Conservation (phyloP, 1,284 basidiomycete species). For the Testicularia cyperi region DNA sequence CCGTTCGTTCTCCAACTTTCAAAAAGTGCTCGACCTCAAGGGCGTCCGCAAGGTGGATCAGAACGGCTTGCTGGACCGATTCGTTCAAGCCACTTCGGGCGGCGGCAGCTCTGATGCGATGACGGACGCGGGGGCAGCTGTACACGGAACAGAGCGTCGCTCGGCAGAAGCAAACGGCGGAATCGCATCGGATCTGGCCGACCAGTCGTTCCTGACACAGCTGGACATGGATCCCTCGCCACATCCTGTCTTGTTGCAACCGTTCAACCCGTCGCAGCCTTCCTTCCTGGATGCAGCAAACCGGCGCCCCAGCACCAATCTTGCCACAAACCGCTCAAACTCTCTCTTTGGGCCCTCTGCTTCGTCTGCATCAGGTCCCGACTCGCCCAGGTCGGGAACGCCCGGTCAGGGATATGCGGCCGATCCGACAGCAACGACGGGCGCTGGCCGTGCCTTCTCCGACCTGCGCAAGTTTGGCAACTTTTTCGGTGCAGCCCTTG, state of each 20-base stretch:
- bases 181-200: constrained; percentile 10
- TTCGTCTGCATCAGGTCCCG: no score
- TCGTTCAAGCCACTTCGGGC: constrained; percentile 73
- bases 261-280: constrained; percentile 23
- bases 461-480: constrained; percentile 52
- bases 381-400: no score
- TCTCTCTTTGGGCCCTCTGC: constrained; percentile 10
- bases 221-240: constrained; percentile 80
- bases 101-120: neutral
- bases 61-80: constrained; percentile 84
- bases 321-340: no score
- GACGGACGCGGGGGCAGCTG: no score
- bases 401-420: no score
- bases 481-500: constrained; percentile 50
- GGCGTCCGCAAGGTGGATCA: constrained; percentile 74
- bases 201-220: constrained; percentile 65
- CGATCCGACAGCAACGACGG: no score
- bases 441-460: constrained; percentile 35
- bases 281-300: constrained; percentile 30
- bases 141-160: constrained; percentile 6
- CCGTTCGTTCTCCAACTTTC: constrained; percentile 62
- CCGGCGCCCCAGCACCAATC: no score
- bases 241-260: constrained; percentile 15
- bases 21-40: constrained; percentile 95
- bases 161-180: constrained; percentile 3